Conservation (phyloP, 768 basidiomycete species). For the Amanita pseudoporphyria region DNA sequence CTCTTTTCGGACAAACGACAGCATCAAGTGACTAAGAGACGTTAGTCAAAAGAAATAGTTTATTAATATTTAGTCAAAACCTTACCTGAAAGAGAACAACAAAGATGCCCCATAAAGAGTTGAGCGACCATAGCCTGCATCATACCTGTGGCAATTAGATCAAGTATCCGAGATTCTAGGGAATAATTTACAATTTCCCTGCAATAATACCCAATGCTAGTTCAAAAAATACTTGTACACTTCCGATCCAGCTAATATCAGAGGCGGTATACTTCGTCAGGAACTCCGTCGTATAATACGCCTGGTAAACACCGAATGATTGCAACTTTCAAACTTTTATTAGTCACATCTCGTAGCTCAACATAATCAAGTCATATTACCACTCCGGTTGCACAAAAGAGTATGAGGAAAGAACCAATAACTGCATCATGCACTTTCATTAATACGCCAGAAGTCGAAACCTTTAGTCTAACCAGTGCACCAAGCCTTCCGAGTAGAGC, state of each 20-base stretch:
- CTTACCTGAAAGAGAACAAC: slow-evolving; percentile 8
- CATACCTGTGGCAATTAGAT: slow-evolving; percentile 3
- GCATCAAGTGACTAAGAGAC: slow-evolving; percentile 3
- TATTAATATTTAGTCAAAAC: neutral
- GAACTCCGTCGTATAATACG: slow-evolving; percentile 6
- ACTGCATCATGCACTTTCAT: neutral
- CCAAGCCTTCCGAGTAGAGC: slow-evolving; percentile 3
- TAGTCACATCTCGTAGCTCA: neutral
- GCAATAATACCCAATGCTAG: slow-evolving; percentile 7
- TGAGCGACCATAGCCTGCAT: slow-evolving; percentile 8
- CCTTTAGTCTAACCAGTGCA: neutral
- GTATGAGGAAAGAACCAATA: slow-evolving; percentile 2
- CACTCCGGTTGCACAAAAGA: slow-evolving; percentile 2
- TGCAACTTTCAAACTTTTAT: neutral
- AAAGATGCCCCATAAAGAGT: slow-evolving; percentile 3
- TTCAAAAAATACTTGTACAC: slow-evolving; percentile 9
- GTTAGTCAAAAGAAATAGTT: neutral
- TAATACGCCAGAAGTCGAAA: neutral
- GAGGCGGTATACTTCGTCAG: slow-evolving; percentile 8
- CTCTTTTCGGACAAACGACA: slow-evolving; percentile 1
- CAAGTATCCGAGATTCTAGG: neutral
- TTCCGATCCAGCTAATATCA: slow-evolving; percentile 10
- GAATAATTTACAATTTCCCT: slow-evolving; percentile 5
- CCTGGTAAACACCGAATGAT: slow-evolving; percentile 9
- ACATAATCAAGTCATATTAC: neutral